Evolutionary conservation across 768 basidiomycete species (phyloP).

Genomic region (Paxillus ammoniavirescens): DNA sequence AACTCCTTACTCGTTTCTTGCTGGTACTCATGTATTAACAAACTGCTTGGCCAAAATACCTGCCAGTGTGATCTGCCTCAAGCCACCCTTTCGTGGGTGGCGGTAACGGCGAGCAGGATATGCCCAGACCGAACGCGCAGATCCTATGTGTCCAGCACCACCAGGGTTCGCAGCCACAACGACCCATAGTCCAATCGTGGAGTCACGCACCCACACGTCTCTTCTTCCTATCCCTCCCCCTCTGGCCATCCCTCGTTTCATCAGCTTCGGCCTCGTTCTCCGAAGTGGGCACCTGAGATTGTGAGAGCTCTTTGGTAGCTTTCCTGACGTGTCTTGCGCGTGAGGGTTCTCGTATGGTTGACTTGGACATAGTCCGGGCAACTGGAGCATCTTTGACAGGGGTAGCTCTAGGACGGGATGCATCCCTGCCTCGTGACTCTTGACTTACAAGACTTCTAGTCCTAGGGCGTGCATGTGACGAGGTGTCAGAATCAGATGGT

Average conservation of each 20-base stretch:
- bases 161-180: too few relatives aligned
- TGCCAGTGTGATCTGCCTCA: too few relatives aligned
- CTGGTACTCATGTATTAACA: too few relatives aligned
- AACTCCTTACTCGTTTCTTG: too few relatives aligned
- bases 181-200: not conserved
- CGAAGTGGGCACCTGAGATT: slow-evolving; percentile 1
- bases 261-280: slow-evolving; percentile 10
- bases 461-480: slow-evolving; percentile 17
- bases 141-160: too few relatives aligned
- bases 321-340: not conserved
- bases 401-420: slow-evolving; percentile 2
- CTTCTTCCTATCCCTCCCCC: slow-evolving; percentile 29
- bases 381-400: not conserved
- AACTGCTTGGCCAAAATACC: too few relatives aligned
- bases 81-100: too few relatives aligned
- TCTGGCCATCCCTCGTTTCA: not conserved
- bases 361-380: slow-evolving; percentile 7
- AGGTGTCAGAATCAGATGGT: slow-evolving; percentile 23
- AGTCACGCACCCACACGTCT: slow-evolving; percentile 23
- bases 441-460: slow-evolving; percentile 25
- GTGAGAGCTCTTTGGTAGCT: not conserved
- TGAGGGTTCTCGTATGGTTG: slow-evolving; percentile 1
- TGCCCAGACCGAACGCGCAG: not conserved
- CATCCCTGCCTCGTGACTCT: slow-evolving; percentile 16
- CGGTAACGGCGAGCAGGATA: too few relatives aligned